A percentile compares a stretch with the other conserved stretches of the same genome.
These are phyloP conservation scores for Globisporangium rhizosaccharum DNA, from an alignment of 352 stramenopile species.

Conservation along the genomic window DNA sequence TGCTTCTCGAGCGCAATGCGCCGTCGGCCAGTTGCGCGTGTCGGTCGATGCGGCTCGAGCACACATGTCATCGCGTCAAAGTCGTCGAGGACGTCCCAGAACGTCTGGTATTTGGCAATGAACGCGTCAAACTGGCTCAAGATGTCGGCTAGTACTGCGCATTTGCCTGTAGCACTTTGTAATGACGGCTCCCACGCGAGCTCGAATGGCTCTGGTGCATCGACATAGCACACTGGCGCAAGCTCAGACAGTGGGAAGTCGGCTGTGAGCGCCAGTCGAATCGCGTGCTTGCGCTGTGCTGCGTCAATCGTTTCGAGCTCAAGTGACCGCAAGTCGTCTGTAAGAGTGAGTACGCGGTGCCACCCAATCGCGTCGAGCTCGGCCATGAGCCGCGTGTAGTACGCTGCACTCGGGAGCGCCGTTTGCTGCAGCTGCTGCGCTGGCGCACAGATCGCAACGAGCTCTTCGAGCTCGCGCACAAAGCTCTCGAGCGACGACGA, in stretches of 20 bases:
- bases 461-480: constrained; percentile 47
- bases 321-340: constrained; percentile 46
- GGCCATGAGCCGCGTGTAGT: constrained; percentile 56
- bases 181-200: constrained; percentile 1
- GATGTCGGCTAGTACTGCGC: constrained; percentile 11
- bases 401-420: constrained; percentile 35
- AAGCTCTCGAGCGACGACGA: constrained; percentile 50
- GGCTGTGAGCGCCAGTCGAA: constrained; percentile 37
- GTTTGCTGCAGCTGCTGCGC: background rate
- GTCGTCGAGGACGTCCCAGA: constrained; percentile 78
- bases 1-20: constrained; percentile 62
- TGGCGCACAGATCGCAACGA: constrained; percentile 41
- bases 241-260: constrained; percentile 24
- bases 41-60: constrained; percentile 65
- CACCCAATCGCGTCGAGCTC: constrained; percentile 65
- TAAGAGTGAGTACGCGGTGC: constrained; percentile 42
- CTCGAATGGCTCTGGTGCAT: constrained; percentile 51
- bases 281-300: constrained; percentile 30
- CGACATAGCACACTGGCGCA: constrained; percentile 33
- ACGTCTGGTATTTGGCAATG: constrained; percentile 56
- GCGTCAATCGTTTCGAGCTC: constrained; percentile 47
- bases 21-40: constrained; percentile 51
- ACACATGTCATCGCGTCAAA: constrained; percentile 70
- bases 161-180: background rate
- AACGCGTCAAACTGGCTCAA: constrained; percentile 52